These are phyloP conservation scores for Colletotrichum coccodes DNA, from an alignment of 2,329 filamentous ascomycete species.

Conservation along the genomic window DNA sequence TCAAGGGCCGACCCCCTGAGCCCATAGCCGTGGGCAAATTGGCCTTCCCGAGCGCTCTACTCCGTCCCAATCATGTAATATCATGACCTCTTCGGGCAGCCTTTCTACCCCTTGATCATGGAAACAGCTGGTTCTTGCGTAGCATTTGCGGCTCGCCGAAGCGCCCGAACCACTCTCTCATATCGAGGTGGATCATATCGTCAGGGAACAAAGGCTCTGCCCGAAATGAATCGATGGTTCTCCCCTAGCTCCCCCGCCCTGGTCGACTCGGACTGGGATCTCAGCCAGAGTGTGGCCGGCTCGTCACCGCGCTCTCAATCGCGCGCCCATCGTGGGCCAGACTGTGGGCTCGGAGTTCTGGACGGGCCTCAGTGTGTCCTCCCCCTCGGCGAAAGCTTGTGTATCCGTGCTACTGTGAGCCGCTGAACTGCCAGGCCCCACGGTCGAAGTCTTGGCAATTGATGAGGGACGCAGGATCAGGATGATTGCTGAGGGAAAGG, in stretches of 20 bases:
- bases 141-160: conserved; percentile 18
- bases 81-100: background rate
- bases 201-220: conserved; percentile 11
- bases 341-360: background rate
- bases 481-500: conserved; percentile 9
- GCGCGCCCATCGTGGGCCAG: conserved; percentile 16
- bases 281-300: background rate
- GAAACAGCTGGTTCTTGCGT: background rate
- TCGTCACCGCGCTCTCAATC: conserved; percentile 4
- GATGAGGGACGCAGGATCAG: conserved; percentile 1
- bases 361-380: background rate
- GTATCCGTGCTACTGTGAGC: conserved; percentile 1
- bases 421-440: background rate
- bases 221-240: conserved; percentile 27
- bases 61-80: background rate
- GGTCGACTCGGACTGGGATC: background rate
- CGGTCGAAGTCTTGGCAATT: conserved; percentile 16
- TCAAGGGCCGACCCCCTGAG: conserved; percentile 1
- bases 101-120: background rate
- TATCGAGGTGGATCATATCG: conserved; percentile 25
- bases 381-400: conserved; percentile 21
- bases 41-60: background rate
- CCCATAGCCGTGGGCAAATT: background rate
- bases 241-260: background rate
- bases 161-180: conserved; percentile 9